Base-by-base conservation (phyloP, 225 moss, liverwort and hornwort species). In the Physcomitrellopsis africana region DNA sequence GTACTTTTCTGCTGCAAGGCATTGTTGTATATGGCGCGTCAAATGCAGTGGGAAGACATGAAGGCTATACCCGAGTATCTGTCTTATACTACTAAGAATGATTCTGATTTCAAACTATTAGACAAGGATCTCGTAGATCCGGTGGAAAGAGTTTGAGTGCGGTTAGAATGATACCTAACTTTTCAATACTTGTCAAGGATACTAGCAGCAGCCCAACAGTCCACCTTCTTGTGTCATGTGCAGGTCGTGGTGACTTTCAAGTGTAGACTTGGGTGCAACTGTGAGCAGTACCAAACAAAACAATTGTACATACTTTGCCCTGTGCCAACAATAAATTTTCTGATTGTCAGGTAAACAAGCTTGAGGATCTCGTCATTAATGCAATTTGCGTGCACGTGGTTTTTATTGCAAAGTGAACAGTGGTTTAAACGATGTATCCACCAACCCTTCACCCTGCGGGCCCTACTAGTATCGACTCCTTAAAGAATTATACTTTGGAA, bases 31-130 rank as follows among this genome's bases (percentile, higher is more conserved):
- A 57, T 74, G 46, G 12, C n/a, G 15, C n/a, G 32, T 5, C 47
- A 37, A 56, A 65, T 51, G 3, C 51, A 29, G 62, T 22, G 15
- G 46, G 17, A 62, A 46, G 69, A 14, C 54, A 61, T 60, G 54
- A 68, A 68, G 32, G 22, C 13, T 32, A 37, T 15, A 15, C 9
- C 60, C 42, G 49, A n/a, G 20, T 15, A 53, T 60, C 67, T 12
- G 60, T 44, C 58, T 49, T 57, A 41, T 60, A 65, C 65, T 15
- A 57, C 18, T 24, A 24, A 19, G 41, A 72, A 73, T 46, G 72
- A 46, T 60, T 18, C 15, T n/a, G 23, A 27, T 18, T 26, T 60
- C 59, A 42, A 49, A 65, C 22, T 70, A 69, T 47, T 56, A 71
- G 22, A 5, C 20, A 19, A 19, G 17, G 53, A 63, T 37, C 16